A percentile compares a stretch with the other conserved stretches of the same genome.
phyloP scores from a whole-genome alignment of 805 yeast genomes.

The Pichia cabralensis region DNA sequence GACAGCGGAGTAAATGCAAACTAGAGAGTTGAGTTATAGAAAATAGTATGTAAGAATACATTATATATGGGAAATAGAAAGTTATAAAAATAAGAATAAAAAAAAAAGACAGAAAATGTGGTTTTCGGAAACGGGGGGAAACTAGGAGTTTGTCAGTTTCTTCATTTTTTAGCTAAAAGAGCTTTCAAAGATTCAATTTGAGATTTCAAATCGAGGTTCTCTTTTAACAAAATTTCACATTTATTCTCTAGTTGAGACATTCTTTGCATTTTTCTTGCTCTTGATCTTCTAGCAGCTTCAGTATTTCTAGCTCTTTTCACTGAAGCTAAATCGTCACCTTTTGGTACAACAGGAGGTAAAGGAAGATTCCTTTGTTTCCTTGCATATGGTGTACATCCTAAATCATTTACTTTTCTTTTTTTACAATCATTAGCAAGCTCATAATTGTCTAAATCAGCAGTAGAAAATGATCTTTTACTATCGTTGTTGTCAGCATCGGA shows the following conservation, averaged over 20 bases:
- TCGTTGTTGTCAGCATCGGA: neutral
- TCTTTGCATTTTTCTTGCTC: constrained; percentile 87
- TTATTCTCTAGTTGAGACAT: constrained; percentile 73
- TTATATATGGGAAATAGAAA: no score
- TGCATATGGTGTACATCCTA: constrained; percentile 68
- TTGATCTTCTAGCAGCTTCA: constrained; percentile 93
- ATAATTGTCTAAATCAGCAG: constrained; percentile 10
- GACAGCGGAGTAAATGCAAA: no score
- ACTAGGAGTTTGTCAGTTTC: no score
- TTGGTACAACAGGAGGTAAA: constrained; percentile 57
- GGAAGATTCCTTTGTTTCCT: constrained; percentile 70
- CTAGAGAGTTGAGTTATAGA: no score
- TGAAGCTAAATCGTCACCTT: constrained; percentile 53
- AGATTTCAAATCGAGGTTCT: constrained; percentile 47
- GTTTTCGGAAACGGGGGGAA: no score
- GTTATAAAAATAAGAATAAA: no score
- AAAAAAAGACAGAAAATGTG: neutral
- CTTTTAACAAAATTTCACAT: constrained; percentile 53
- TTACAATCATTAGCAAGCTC: no score
- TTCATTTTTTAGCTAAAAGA: constrained; percentile 27
- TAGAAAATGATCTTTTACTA: constrained; percentile 19
- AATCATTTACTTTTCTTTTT: constrained; percentile 54
- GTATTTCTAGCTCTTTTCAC: constrained; percentile 92
- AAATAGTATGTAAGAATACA: no score
- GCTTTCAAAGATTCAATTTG: constrained; percentile 51